A percentile compares a stretch with the other conserved stretches of the same genome.
phyloP scores from a whole-genome alignment of 305 asterid genomes.

The Fraxinus dipetala region DNA sequence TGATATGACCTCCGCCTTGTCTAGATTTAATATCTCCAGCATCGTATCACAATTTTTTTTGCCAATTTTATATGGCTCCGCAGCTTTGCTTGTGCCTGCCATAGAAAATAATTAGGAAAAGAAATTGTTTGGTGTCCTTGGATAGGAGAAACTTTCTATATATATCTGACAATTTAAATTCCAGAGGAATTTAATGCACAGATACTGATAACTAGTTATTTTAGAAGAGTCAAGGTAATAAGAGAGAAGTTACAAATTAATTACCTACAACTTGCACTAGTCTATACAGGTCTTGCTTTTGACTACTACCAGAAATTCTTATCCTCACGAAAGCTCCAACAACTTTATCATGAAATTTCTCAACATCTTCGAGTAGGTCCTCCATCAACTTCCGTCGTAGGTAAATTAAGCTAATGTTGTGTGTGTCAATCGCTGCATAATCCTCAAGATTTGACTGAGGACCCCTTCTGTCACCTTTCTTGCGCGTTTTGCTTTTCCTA shows the following conservation, averaged over 20 bases:
- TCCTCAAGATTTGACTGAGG: slow-evolving; percentile 93
- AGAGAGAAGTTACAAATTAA: slow-evolving; percentile 15
- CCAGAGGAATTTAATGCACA: not conserved
- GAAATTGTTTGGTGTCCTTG: not conserved
- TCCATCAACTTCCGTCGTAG: slow-evolving; percentile 92
- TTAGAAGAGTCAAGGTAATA: not conserved
- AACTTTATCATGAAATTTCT: slow-evolving; percentile 67
- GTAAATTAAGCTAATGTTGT: slow-evolving; percentile 84
- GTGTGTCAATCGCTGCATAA: slow-evolving; percentile 93
- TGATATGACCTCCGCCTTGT: slow-evolving; percentile 81
- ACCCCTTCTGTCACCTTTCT: slow-evolving; percentile 57
- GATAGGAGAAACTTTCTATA: not conserved
- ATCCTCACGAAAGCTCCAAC: slow-evolving; percentile 93
- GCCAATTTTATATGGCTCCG: slow-evolving; percentile 87
- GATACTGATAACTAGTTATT: not conserved
- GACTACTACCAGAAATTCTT: slow-evolving; percentile 79
- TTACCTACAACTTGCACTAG: slow-evolving; percentile 97
- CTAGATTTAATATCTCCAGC: slow-evolving; percentile 90
- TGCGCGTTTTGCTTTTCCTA: slow-evolving; percentile 75
- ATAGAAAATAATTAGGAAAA: slow-evolving; percentile 23
- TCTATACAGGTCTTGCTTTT: slow-evolving; percentile 96
- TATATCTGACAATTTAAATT: not conserved
- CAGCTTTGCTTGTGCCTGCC: slow-evolving; percentile 83
- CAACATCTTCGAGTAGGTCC: slow-evolving; percentile 88
- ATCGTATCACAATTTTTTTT: slow-evolving; percentile 68